phyloP scores from a whole-genome alignment of 176 grass and related monocot genomes.

The Carex parvula region DNA sequence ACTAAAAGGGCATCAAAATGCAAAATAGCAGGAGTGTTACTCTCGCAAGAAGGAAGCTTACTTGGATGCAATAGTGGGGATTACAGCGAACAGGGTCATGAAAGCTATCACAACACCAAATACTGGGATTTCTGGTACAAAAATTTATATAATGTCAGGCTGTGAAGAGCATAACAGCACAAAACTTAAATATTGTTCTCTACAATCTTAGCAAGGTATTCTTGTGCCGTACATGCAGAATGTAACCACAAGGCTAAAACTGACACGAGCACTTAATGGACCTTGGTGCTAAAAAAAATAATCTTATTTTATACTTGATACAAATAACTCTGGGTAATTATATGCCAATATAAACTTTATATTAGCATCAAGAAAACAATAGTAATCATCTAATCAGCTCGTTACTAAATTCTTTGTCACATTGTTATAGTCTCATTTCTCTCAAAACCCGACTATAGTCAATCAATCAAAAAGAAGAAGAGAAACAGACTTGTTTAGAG shows the following conservation, averaged over 20 bases:
- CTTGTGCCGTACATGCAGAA: neutral
- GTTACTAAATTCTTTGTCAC: neutral
- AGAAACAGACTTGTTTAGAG: neutral
- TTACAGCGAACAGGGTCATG: slow-evolving; percentile 63
- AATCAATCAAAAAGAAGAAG: neutral
- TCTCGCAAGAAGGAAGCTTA: slow-evolving; percentile 33
- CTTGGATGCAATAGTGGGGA: slow-evolving; percentile 92
- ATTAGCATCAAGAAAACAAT: neutral
- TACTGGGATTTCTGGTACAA: slow-evolving; percentile 76
- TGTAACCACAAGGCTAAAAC: neutral
- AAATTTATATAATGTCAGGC: slow-evolving; percentile 18
- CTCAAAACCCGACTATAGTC: neutral
- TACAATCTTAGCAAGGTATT: neutral
- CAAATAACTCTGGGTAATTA: neutral
- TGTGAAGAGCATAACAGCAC: slow-evolving; percentile 7
- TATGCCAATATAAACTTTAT: neutral
- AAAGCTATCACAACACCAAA: slow-evolving; percentile 71
- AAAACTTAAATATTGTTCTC: neutral
- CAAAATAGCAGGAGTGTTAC: neutral
- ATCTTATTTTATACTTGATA: neutral
- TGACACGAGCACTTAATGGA: neutral
- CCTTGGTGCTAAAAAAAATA: neutral
- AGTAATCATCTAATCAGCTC: neutral
- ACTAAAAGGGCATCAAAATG: slow-evolving; percentile 18
- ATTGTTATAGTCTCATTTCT: neutral